These are phyloP conservation scores for Pyricularia sp. DNA, from an alignment of 2,329 filamentous ascomycete genomes.

Conservation along the genomic window DNA sequence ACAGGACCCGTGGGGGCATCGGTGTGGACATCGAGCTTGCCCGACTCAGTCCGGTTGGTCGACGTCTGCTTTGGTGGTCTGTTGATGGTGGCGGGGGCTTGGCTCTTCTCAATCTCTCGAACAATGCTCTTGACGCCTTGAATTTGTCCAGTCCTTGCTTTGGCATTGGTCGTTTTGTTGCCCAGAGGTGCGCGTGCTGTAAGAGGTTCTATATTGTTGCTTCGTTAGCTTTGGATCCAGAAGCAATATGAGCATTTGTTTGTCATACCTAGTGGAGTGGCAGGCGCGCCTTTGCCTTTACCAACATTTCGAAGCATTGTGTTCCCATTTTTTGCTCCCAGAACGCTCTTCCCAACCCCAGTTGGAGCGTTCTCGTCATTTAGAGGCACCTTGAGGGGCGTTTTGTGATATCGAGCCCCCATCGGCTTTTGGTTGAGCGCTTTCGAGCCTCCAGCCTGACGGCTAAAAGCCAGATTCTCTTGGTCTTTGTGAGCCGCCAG, in stretches of 20 bases:
- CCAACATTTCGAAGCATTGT: slow-evolving; percentile 39
- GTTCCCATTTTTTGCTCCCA: slow-evolving; percentile 40
- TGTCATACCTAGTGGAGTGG: slow-evolving; percentile 65
- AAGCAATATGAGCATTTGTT: background rate
- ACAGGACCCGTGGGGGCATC: slow-evolving; percentile 32
- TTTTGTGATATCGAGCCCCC: slow-evolving; percentile 63
- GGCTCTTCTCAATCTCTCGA: slow-evolving; percentile 49
- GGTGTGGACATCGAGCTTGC: slow-evolving; percentile 51
- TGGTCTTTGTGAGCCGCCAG: slow-evolving; percentile 57
- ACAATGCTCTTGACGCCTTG: slow-evolving; percentile 49
- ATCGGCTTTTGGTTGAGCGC: slow-evolving; percentile 52
- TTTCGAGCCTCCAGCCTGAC: slow-evolving; percentile 51
- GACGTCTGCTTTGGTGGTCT: slow-evolving; percentile 33
- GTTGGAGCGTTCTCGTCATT: slow-evolving; percentile 75
- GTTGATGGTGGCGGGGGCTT: slow-evolving; percentile 42
- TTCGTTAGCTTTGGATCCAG: slow-evolving; percentile 4
- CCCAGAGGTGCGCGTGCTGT: slow-evolving; percentile 65
- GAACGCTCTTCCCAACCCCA: slow-evolving; percentile 38
- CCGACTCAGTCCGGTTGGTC: slow-evolving; percentile 21
- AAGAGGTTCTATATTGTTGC: slow-evolving; percentile 36
- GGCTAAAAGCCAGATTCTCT: slow-evolving; percentile 71
- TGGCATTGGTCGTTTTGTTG: slow-evolving; percentile 93
- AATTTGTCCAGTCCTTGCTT: slow-evolving; percentile 45
- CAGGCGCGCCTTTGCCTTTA: slow-evolving; percentile 50
- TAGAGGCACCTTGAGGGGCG: slow-evolving; percentile 61